phyloP scores from a whole-genome alignment of 768 basidiomycete genomes.

The Hericium rajendrae region DNA sequence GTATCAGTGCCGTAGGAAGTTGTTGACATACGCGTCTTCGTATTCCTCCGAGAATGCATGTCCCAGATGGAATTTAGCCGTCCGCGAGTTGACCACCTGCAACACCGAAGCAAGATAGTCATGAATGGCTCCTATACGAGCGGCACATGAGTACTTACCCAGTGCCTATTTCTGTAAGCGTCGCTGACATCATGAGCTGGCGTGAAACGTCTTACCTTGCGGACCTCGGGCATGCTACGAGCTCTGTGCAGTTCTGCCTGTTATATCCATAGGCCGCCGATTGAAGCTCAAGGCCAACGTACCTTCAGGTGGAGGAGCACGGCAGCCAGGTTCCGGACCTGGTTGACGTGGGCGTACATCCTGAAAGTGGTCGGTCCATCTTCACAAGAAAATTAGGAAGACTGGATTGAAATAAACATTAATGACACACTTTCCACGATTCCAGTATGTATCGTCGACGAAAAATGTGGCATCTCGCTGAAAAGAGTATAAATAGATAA shows the following conservation, averaged over 20 bases:
- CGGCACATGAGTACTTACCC: conserved; percentile 31
- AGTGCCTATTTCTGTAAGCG: conserved; percentile 37
- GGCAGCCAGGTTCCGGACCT: conserved; percentile 57
- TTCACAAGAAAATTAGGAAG: conserved; percentile 16
- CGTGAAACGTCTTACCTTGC: conserved; percentile 38
- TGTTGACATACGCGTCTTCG: conserved; percentile 42
- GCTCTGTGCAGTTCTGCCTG: conserved; percentile 29
- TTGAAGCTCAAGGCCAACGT: conserved; percentile 3
- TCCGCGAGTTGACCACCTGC: conserved; percentile 54
- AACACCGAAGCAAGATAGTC: background rate
- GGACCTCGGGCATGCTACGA: conserved; percentile 62
- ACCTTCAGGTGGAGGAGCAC: conserved; percentile 56
- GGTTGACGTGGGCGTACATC: conserved; percentile 41
- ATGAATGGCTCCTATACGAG: background rate
- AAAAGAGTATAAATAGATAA: background rate
- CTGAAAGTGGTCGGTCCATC: conserved; percentile 62
- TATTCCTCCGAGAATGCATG: conserved; percentile 46
- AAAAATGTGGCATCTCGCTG: conserved; percentile 59
- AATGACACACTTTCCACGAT: conserved; percentile 51
- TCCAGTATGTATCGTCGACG: conserved; percentile 64
- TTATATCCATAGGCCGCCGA: background rate
- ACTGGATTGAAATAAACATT: background rate
- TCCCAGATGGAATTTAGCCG: conserved; percentile 56
- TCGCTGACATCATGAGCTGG: conserved; percentile 1
- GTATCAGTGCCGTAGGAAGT: background rate